Evolutionary conservation across 345 rosid genomes (phyloP), one percentile per base, ranked within the genome.

Genomic region (Euphorbia lathyris): DNA sequence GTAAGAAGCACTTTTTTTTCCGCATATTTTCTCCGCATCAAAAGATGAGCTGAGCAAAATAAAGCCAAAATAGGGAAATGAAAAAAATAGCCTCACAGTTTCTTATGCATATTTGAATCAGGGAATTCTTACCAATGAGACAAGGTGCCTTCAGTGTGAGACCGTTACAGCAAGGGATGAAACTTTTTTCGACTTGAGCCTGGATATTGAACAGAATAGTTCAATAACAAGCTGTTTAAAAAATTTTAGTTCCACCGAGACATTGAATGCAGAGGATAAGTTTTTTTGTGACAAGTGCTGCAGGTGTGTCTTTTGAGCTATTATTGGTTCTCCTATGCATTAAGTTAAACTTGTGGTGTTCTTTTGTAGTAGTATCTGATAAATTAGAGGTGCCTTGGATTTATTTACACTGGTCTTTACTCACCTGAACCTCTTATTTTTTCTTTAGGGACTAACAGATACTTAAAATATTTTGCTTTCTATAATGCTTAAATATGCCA

Each of bases 221-320:
- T 96, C 99, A 7, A 92, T 96, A 79, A 92, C 99, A 61, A 92
- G 99, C 86, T 96, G 99, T 79, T 78, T 96, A 90, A 96, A 96
- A 77, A 96, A 96, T 79, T 96, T 96, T 77, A 96, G 99, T 81
- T 96, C 99, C 53, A 96, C 99, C 13, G 99, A 96, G 84, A 96
- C 99, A n/a, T 82, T 96, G 80, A 94, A 96, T 69, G 97, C 98
- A 1, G 98, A 96, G 77, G 99, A 96, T 80, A 92, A 96, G 75
- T 96, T 96, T 77, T 96, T 96, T 85, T 90, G 99, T 82, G 99
- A 96, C 88, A 92, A 96, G 75, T 96, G 99, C 90, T 89, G 99
- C 97, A 92, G 98, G 99, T 92, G 73, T 66, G 50, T 53, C 40
- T 75, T 60, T 74, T 45, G 20, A 22, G 23, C 6, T 19, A 26